Evolutionary conservation across 2,329 filamentous ascomycete genomes (phyloP).

Genomic region (Periconia macrospinosa): DNA sequence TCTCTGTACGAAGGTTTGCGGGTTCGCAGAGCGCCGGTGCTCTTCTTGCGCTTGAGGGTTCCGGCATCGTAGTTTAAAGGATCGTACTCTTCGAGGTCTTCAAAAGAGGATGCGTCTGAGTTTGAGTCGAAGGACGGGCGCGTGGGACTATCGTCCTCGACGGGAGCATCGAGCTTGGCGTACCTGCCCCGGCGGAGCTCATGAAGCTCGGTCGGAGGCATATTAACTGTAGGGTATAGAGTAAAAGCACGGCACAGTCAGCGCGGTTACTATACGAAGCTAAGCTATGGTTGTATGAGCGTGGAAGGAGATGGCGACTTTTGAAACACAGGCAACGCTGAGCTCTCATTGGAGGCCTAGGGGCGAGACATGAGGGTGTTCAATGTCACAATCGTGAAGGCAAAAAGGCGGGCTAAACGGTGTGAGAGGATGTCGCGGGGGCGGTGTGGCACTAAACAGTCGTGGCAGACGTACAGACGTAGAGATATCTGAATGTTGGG

Average conservation of each 20-base stretch:
- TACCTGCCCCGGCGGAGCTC: conserved; percentile 44
- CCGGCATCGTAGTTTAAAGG: conserved; percentile 47
- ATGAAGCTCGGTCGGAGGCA: conserved; percentile 33
- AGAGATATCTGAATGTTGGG: background rate
- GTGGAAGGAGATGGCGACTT: conserved; percentile 4
- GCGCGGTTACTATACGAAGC: background rate
- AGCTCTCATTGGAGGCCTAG: conserved; percentile 10
- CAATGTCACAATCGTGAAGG: conserved; percentile 3
- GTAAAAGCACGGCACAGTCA: background rate
- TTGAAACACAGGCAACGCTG: conserved; percentile 15
- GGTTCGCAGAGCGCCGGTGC: conserved; percentile 36
- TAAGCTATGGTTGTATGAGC: background rate
- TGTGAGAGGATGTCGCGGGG: background rate
- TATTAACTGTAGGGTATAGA: conserved; percentile 5
- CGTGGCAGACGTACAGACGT: background rate
- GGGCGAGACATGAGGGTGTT: conserved; percentile 11
- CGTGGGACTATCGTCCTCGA: conserved; percentile 36
- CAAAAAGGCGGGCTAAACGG: background rate
- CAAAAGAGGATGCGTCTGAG: conserved; percentile 27
- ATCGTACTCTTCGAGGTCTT: conserved; percentile 51
- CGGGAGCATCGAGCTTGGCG: conserved; percentile 38
- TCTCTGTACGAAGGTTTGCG: conserved; percentile 37
- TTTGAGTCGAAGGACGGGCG: conserved; percentile 42
- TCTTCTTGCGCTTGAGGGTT: conserved; percentile 46
- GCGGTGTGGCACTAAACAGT: conserved; percentile 4